Evolutionary conservation across 116 monocot genomes (phyloP).

Genomic region (Trichopus zeylanicus): DNA sequence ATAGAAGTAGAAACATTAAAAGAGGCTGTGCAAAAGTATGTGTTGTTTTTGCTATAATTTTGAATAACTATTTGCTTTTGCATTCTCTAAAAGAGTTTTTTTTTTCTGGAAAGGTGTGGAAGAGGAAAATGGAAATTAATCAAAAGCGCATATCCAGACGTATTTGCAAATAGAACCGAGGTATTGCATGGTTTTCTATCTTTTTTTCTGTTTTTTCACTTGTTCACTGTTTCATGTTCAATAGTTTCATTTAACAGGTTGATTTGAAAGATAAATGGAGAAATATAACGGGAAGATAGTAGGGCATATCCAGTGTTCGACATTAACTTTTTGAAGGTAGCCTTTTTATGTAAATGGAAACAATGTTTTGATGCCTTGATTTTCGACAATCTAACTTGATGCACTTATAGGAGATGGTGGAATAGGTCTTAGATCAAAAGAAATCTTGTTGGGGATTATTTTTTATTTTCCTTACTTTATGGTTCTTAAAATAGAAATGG

Average conservation of each 20-base stretch:
- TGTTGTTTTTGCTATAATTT: background rate
- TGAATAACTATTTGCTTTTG: no score
- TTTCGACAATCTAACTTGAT: no score
- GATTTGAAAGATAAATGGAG: conserved; percentile 91
- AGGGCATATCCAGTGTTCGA: no score
- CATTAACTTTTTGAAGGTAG: no score
- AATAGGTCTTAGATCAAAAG: no score
- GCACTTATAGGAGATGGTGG: no score
- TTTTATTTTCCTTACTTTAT: no score
- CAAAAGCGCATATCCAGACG: conserved; percentile 20
- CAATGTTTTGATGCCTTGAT: no score
- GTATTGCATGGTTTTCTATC: conserved; percentile 11
- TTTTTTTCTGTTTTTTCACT: background rate
- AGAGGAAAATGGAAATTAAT: conserved; percentile 70
- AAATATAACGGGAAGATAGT: conserved; percentile 42
- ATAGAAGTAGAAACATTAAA: conserved; percentile 47
- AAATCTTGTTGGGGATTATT: no score
- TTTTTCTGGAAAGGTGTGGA: conserved; percentile 41
- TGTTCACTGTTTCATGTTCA: background rate
- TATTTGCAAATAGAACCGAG: conserved; percentile 67
- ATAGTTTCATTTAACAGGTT: conserved; percentile 27
- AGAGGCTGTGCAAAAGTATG: conserved; percentile 47
- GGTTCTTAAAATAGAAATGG: no score
- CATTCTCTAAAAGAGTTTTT: no score
- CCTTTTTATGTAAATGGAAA: no score